Evolutionary conservation across 225 moss, liverwort and hornwort species (phyloP).

Genomic region (Thuidium tamariscinum): DNA sequence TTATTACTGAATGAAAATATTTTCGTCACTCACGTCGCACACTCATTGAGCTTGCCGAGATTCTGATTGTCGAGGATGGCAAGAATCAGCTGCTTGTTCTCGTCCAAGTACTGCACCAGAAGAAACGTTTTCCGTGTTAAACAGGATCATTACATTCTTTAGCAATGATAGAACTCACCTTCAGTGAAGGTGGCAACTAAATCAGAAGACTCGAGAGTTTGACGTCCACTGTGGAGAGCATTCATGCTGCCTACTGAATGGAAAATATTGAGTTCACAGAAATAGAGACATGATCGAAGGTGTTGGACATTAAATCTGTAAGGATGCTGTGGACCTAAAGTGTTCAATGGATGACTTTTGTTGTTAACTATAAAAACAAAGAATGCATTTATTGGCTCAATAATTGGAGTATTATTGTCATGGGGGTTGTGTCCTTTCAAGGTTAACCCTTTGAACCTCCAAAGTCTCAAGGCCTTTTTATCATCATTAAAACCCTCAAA

Average conservation of each 20-base stretch:
- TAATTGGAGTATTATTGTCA: not conserved
- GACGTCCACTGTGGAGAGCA: not conserved
- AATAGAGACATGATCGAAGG: not conserved
- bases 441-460: too few relatives aligned
- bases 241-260: not conserved
- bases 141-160: not conserved
- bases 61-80: constrained; percentile 56
- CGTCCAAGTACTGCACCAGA: constrained; percentile 40
- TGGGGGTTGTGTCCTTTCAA: not conserved
- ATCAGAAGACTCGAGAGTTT: not conserved
- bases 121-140: not conserved
- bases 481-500: not conserved
- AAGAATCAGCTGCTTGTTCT: constrained; percentile 56
- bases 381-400: not conserved
- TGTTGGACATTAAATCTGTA: not conserved
- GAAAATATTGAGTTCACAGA: too few relatives aligned
- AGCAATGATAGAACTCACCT: not conserved
- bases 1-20: not conserved
- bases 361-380: not conserved
- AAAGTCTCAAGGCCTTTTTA: not conserved
- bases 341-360: too few relatives aligned
- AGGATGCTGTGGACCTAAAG: not conserved
- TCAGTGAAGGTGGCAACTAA: not conserved
- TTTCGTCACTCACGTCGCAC: constrained; percentile 38
- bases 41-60: constrained; percentile 50